These are phyloP conservation scores for Candida chauliodis DNA, from an alignment of 805 yeast species.

Conservation along the genomic window DNA sequence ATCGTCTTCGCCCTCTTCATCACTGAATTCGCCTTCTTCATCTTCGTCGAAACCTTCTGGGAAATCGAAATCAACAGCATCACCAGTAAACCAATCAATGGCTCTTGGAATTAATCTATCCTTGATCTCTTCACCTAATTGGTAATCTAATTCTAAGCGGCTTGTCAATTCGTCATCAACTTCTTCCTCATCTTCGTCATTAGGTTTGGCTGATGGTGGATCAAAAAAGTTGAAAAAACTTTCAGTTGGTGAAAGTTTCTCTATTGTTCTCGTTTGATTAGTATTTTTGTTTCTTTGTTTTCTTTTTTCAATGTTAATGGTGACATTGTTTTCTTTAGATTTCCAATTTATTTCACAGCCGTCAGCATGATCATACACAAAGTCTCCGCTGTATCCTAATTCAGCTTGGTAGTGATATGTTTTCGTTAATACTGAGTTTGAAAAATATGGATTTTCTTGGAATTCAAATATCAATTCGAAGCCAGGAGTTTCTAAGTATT, in stretches of 20 bases:
- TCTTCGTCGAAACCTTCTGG: constrained; percentile 61
- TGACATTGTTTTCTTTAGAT: constrained; percentile 75
- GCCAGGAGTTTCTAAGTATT: constrained; percentile 82
- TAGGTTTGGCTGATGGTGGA: constrained; percentile 71
- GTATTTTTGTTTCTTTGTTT: constrained; percentile 97
- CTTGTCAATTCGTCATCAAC: constrained; percentile 74
- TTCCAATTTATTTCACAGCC: constrained; percentile 85
- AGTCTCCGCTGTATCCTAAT: constrained; percentile 92
- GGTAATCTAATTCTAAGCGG: constrained; percentile 87
- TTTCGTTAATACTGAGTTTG: constrained; percentile 70
- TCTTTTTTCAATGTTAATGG: constrained; percentile 85
- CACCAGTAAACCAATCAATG: constrained; percentile 97
- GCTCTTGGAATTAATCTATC: constrained; percentile 96
- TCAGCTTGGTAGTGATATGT: constrained; percentile 93
- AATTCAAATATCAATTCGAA: constrained; percentile 85
- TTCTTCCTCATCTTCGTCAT: constrained; percentile 41
- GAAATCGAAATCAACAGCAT: constrained; percentile 73
- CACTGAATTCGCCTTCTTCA: constrained; percentile 59
- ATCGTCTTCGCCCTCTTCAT: constrained; percentile 58
- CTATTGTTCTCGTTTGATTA: constrained; percentile 93
- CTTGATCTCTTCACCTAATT: constrained; percentile 92
- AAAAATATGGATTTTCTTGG: constrained; percentile 68
- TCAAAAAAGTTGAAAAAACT: constrained; percentile 94
- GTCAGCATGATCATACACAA: constrained; percentile 94
- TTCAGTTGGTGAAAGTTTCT: constrained; percentile 89